These are phyloP conservation scores for Coccomyxa sp. DNA, from an alignment of 139 green algal genomes.

Conservation along the genomic window DNA sequence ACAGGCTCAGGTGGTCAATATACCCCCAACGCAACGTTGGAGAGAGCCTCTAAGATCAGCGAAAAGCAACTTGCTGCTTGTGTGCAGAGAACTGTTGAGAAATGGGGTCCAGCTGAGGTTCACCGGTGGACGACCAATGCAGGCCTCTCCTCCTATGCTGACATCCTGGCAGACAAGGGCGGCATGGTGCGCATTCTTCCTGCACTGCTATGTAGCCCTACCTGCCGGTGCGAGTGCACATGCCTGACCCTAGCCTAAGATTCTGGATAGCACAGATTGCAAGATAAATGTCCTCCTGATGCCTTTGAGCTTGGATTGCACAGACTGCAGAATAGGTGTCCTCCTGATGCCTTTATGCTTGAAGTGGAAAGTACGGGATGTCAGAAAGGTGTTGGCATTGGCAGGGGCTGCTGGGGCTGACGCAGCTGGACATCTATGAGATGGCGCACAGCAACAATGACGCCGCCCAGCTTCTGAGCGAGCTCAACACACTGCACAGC, in stretches of 20 bases:
- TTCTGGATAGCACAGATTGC: neutral
- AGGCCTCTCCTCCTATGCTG: constrained; percentile 12
- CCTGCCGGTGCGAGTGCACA: too few relatives aligned
- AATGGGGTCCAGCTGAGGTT: constrained; percentile 14
- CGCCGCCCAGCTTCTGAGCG: constrained; percentile 10
- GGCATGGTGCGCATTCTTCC: neutral
- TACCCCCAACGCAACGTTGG: too few relatives aligned
- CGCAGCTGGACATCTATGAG: constrained; percentile 16
- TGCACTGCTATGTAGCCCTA: neutral
- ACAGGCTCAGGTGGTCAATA: too few relatives aligned
- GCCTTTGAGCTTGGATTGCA: neutral
- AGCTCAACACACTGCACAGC: neutral
- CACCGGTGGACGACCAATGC: constrained; percentile 13
- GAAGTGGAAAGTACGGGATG: too few relatives aligned
- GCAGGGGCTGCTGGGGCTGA: constrained; percentile 27
- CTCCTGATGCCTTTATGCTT: too few relatives aligned
- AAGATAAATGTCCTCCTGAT: neutral
- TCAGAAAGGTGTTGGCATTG: neutral
- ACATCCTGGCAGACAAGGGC: neutral
- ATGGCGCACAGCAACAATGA: constrained; percentile 17
- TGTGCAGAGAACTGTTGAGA: constrained; percentile 12
- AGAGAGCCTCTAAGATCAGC: too few relatives aligned
- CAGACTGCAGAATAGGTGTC: neutral
- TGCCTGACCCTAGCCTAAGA: too few relatives aligned
- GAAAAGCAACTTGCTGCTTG: neutral